Conservation (phyloP, 2,329 filamentous ascomycete genomes). For the Aspergillus pseudonomiae region DNA sequence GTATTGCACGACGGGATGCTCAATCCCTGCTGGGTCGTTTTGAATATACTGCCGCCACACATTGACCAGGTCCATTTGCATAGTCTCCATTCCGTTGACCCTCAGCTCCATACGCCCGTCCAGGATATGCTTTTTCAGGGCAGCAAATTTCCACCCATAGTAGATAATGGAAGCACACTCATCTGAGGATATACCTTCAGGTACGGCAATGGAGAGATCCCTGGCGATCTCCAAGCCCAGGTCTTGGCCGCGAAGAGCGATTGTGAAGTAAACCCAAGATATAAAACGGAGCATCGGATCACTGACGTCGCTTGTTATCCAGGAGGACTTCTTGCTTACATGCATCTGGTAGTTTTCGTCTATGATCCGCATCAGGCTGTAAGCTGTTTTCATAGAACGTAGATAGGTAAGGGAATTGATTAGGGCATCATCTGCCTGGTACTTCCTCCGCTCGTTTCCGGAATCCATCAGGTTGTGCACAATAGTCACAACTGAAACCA, state of each 20-base stretch:
- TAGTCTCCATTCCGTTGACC: constrained; percentile 73
- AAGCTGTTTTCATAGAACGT: constrained; percentile 26
- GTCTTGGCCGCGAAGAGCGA: constrained; percentile 34
- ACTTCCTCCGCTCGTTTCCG: constrained; percentile 29
- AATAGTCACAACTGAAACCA: constrained; percentile 29
- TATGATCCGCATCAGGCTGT: constrained; percentile 34
- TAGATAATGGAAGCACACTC: constrained; percentile 40
- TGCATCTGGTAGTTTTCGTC: constrained; percentile 42
- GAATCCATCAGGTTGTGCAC: constrained; percentile 35
- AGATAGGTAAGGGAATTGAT: constrained; percentile 22
- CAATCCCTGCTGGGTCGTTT: constrained; percentile 40
- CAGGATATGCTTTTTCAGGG: constrained; percentile 72
- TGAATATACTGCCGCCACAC: constrained; percentile 66
- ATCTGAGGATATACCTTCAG: constrained; percentile 28
- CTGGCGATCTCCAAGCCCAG: constrained; percentile 38
- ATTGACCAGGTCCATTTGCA: constrained; percentile 70
- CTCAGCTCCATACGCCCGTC: constrained; percentile 90
- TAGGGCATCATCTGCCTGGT: constrained; percentile 24
- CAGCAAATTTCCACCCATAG: constrained; percentile 68
- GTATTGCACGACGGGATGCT: constrained; percentile 64
- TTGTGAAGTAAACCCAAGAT: constrained; percentile 32
- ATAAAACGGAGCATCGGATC: constrained; percentile 40
- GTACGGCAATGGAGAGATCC: constrained; percentile 39
- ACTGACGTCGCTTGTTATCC: constrained; percentile 47
- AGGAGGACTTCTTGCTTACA: constrained; percentile 46